Evolutionary conservation across 2,329 filamentous ascomycete genomes (phyloP).

Genomic region (Neofusicoccum cordaticola): DNA sequence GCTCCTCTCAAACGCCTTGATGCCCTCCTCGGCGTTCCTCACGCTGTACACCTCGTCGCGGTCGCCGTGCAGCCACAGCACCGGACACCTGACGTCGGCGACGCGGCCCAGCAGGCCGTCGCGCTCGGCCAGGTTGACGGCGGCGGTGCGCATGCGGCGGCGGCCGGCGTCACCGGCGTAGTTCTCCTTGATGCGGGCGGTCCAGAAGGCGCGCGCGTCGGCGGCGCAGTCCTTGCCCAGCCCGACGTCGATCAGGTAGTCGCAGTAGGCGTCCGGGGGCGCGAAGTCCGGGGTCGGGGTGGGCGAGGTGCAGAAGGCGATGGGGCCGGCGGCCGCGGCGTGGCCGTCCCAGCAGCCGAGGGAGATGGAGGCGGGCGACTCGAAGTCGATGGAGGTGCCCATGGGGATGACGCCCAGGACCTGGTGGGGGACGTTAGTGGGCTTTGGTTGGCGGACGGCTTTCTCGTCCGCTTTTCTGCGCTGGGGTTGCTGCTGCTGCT

Average conservation of each 20-base stretch:
- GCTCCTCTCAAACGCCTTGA: constrained; percentile 46
- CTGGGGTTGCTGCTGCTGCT: too few species aligned
- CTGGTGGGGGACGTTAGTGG: constrained; percentile 26
- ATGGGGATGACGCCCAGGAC: constrained; percentile 52
- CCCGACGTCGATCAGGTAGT: constrained; percentile 47
- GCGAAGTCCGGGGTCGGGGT: constrained; percentile 43
- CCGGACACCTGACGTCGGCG: constrained; percentile 49
- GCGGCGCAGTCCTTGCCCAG: constrained; percentile 43
- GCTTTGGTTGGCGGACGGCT: too few species aligned
- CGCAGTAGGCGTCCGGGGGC: constrained; percentile 41
- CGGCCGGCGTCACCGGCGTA: constrained; percentile 52
- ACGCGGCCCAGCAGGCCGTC: constrained; percentile 48
- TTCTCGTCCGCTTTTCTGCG: too few species aligned
- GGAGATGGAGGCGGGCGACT: constrained; percentile 42
- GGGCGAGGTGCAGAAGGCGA: constrained; percentile 37
- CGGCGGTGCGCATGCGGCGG: constrained; percentile 47
- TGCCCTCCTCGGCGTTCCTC: constrained; percentile 46
- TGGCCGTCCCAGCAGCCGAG: constrained; percentile 50
- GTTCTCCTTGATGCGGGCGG: constrained; percentile 41
- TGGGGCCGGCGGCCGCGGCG: constrained; percentile 29
- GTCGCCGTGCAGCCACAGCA: constrained; percentile 49
- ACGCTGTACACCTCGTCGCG: constrained; percentile 42
- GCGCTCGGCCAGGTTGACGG: constrained; percentile 48
- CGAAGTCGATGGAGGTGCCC: constrained; percentile 52
- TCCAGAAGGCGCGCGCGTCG: constrained; percentile 45